phyloP scores from a whole-genome alignment of 192 early-diverging fungal species.

The Kappamyces sp. region DNA sequence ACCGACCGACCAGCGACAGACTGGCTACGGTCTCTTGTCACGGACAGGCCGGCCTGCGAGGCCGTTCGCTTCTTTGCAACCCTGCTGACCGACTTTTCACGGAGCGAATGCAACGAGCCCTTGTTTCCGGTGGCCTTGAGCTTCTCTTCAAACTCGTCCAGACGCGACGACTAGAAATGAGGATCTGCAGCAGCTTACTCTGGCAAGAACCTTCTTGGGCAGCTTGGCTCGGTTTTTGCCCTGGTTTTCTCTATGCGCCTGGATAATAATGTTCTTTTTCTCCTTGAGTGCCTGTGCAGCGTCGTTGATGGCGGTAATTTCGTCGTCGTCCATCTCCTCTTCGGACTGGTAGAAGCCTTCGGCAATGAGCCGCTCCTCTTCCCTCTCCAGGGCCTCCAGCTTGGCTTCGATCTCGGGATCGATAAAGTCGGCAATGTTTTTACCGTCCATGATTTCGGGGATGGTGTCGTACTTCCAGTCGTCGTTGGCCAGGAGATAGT shows the following conservation, averaged over 20 bases:
- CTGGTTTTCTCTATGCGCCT: conserved; percentile 67
- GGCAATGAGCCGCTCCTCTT: conserved; percentile 91
- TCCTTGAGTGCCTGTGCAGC: conserved; percentile 77
- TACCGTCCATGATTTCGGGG: conserved; percentile 97
- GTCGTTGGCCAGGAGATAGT: conserved; percentile 72
- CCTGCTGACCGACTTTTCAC: conserved; percentile 11
- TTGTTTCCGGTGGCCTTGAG: conserved; percentile 42
- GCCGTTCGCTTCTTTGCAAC: conserved; percentile 17
- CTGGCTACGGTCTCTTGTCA: conserved; percentile 31
- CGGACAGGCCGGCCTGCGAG: conserved; percentile 19
- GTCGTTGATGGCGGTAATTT: conserved; percentile 70
- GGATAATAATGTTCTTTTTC: conserved; percentile 77
- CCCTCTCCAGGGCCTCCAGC: conserved; percentile 89
- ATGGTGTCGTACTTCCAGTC: conserved; percentile 97
- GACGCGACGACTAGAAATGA: conserved; percentile 15
- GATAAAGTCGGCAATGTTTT: conserved; percentile 98
- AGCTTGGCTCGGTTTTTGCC: conserved; percentile 73
- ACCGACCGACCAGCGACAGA: conserved; percentile 44
- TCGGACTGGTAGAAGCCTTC: conserved; percentile 82
- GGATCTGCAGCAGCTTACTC: conserved; percentile 17
- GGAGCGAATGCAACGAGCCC: conserved; percentile 11
- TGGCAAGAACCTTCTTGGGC: conserved; percentile 52
- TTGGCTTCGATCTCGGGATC: conserved; percentile 96
- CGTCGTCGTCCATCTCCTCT: conserved; percentile 69
- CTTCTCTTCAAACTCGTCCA: conserved; percentile 55